phyloP scores from a whole-genome alignment of 2,329 filamentous ascomycete species.

The Claviceps pazoutovae region DNA sequence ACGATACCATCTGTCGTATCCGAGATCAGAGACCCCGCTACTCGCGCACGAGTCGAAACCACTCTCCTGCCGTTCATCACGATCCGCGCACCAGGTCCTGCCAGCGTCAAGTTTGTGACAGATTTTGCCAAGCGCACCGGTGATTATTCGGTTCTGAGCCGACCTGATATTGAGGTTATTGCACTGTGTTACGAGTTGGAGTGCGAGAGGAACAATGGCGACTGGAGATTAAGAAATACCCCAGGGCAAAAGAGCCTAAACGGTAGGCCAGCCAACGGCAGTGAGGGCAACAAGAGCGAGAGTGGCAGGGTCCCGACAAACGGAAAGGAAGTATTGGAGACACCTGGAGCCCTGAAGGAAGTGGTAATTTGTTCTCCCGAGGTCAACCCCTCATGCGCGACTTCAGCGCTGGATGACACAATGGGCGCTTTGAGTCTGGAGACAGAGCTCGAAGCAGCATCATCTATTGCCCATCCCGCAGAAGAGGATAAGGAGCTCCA shows the following conservation, averaged over 20 bases:
- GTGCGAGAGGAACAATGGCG: constrained; percentile 75
- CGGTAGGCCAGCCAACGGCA: constrained; percentile 32
- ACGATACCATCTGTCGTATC: constrained; percentile 76
- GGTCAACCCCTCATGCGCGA: constrained; percentile 12
- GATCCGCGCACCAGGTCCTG: constrained; percentile 57
- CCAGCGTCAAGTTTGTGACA: constrained; percentile 65
- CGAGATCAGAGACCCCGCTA: constrained; percentile 78
- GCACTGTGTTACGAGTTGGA: constrained; percentile 92
- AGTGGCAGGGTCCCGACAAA: constrained; percentile 24
- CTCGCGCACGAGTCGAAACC: constrained; percentile 68
- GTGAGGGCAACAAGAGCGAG: neutral
- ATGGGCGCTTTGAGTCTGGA: constrained; percentile 14
- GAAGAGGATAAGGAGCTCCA: constrained; percentile 1
- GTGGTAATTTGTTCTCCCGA: neutral
- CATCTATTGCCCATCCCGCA: neutral
- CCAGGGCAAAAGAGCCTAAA: constrained; percentile 71
- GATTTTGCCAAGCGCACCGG: constrained; percentile 84
- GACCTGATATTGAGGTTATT: constrained; percentile 76
- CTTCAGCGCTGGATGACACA: constrained; percentile 5
- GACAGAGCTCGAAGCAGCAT: neutral
- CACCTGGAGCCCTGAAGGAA: neutral
- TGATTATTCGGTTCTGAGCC: constrained; percentile 76
- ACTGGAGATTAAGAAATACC: constrained; percentile 67
- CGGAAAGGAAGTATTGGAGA: constrained; percentile 9
- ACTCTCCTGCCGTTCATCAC: constrained; percentile 75